A percentile compares a stretch with the other conserved stretches of the same genome.
These are phyloP conservation scores for Thielaviopsis populi DNA, from an alignment of 2,329 filamentous ascomycete genomes.

Conservation along the genomic window DNA sequence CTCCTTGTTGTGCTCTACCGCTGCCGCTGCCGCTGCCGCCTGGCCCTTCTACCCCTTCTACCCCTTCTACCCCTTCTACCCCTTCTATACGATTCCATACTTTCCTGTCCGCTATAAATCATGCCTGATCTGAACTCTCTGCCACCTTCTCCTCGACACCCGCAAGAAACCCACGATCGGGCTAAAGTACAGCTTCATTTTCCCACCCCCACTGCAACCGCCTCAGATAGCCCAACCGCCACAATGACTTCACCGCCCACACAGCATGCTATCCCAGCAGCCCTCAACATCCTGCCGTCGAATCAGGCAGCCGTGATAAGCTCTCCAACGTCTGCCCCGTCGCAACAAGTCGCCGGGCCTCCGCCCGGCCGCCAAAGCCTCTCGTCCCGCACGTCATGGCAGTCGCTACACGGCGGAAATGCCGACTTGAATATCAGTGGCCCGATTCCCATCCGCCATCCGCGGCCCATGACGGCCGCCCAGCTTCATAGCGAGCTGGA, in stretches of 20 bases:
- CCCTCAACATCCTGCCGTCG: slow-evolving; percentile 42
- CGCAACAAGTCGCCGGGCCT: slow-evolving; percentile 19
- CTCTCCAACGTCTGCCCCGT: slow-evolving; percentile 23
- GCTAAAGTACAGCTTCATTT: slow-evolving; percentile 25
- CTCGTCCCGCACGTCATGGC: slow-evolving; percentile 12
- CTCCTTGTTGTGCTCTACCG: neutral
- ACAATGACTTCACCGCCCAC: slow-evolving; percentile 30
- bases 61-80: too few species aligned
- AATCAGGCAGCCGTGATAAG: slow-evolving; percentile 35
- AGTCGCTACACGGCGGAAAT: slow-evolving; percentile 17
- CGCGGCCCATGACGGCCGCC: slow-evolving; percentile 70
- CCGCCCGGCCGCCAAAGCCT: slow-evolving; percentile 19
- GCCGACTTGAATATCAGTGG: slow-evolving; percentile 25
- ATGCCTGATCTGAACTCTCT: slow-evolving; percentile 45
- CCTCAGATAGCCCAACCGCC: slow-evolving; percentile 24
- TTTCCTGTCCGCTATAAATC: slow-evolving; percentile 9
- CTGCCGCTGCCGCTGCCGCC: too few species aligned
- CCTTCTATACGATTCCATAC: neutral
- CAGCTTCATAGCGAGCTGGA: slow-evolving; percentile 83
- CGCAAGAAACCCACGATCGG: slow-evolving; percentile 25
- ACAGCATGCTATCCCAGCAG: slow-evolving; percentile 14
- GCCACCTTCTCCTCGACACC: slow-evolving; percentile 31
- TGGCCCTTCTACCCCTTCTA: neutral
- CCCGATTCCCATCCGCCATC: slow-evolving; percentile 67
- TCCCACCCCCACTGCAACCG: neutral